Percentiles rank a stretch among this genome's conserved stretches.
Conservation (phyloP, 805 yeast species). For the Aciculoconidium aculeatum region DNA sequence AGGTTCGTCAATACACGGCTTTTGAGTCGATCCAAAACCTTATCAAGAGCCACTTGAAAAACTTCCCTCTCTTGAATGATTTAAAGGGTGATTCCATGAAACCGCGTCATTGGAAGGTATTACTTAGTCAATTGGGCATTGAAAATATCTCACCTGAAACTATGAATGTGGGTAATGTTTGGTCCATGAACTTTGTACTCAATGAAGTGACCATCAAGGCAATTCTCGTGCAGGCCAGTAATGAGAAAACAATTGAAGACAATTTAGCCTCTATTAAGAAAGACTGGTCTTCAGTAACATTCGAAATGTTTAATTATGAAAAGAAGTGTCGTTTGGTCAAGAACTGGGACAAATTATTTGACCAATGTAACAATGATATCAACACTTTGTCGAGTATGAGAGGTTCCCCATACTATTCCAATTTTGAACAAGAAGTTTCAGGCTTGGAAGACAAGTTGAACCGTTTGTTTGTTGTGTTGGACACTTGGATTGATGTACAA, state of each 20-base stretch:
- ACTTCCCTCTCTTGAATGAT: slow-evolving; percentile 34
- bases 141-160: slow-evolving; percentile 14
- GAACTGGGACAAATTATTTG: slow-evolving; percentile 63
- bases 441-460: slow-evolving; percentile 55
- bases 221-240: slow-evolving; percentile 58
- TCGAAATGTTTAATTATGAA: slow-evolving; percentile 50
- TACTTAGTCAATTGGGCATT: slow-evolving; percentile 32
- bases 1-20: slow-evolving; percentile 62
- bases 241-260: slow-evolving; percentile 62
- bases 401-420: slow-evolving; percentile 53
- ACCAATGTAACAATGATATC: slow-evolving; percentile 53
- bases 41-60: slow-evolving; percentile 36
- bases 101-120: slow-evolving; percentile 59
- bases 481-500: slow-evolving; percentile 78
- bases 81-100: slow-evolving; percentile 54
- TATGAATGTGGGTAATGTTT: slow-evolving; percentile 52
- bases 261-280: slow-evolving; percentile 44
- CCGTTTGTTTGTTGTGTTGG: slow-evolving; percentile 45
- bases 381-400: slow-evolving; percentile 64
- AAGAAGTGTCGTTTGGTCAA: slow-evolving; percentile 51
- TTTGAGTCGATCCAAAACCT: slow-evolving; percentile 50
- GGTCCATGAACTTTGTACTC: slow-evolving; percentile 46
- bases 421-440: slow-evolving; percentile 53
- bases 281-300: slow-evolving; percentile 49
- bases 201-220: slow-evolving; percentile 44